These are phyloP conservation scores for Taphrina communis DNA, from an alignment of 1,139 yeast genomes.

Conservation along the genomic window DNA sequence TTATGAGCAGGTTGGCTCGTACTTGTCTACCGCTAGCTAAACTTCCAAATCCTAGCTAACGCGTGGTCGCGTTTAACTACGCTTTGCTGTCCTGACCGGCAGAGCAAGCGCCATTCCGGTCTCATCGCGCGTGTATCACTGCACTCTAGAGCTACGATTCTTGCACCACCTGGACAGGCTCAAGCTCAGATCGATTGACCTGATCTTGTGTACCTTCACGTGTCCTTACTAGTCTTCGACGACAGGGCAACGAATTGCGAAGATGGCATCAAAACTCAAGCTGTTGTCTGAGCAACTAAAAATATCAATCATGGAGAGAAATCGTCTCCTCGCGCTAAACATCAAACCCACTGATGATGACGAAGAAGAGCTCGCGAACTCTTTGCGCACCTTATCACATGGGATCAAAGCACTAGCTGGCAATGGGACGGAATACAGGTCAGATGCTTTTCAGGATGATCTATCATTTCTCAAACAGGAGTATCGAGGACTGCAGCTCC, in stretches of 20 bases:
- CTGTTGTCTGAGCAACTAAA: conserved; percentile 29
- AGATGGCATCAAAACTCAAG: conserved; percentile 19
- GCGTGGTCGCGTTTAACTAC: too few relatives aligned
- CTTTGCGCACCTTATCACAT: conserved; percentile 15
- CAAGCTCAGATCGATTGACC: not conserved
- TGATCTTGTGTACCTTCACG: too few relatives aligned
- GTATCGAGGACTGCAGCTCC: not conserved
- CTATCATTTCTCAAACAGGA: conserved; percentile 10
- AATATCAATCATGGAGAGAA: conserved; percentile 28
- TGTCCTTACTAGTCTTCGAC: not conserved
- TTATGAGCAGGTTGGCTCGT: too few relatives aligned
- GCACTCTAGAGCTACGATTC: too few relatives aligned
- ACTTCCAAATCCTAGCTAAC: too few relatives aligned
- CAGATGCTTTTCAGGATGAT: conserved; percentile 26
- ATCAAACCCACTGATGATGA: conserved; percentile 25
- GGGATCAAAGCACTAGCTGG: conserved; percentile 21
- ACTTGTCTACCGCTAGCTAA: too few relatives aligned
- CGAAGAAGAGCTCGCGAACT: conserved; percentile 29
- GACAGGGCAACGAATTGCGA: not conserved
- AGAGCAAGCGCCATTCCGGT: too few relatives aligned
- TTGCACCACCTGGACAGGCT: not conserved
- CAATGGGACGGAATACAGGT: conserved; percentile 14
- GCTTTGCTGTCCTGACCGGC: too few relatives aligned
- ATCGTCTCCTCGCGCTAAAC: conserved; percentile 19
- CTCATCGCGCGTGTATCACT: too few relatives aligned